Evolutionary conservation across 805 yeast species (phyloP).

Genomic region (Metschnikowia anglica): DNA sequence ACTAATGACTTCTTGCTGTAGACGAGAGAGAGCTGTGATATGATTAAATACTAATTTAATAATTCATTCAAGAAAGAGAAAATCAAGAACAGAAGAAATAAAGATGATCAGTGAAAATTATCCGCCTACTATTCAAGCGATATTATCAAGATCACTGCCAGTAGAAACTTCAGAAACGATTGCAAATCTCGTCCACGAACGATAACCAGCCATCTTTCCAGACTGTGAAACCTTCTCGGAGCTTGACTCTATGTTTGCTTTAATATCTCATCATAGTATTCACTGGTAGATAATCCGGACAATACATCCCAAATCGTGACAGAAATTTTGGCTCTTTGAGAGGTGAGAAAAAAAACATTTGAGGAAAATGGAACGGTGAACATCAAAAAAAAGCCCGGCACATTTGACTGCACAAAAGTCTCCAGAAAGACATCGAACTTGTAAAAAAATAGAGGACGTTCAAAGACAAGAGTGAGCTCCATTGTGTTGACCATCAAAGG

Average conservation of each 20-base stretch:
- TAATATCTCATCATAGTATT: conserved; percentile 64
- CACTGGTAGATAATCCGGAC: conserved; percentile 13
- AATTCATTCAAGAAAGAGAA: neutral
- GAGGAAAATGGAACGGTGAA: conserved; percentile 23
- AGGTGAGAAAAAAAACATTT: conserved; percentile 27
- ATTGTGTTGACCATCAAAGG: conserved; percentile 57
- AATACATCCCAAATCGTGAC: conserved; percentile 11
- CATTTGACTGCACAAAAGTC: conserved; percentile 60
- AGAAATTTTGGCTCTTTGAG: conserved; percentile 15
- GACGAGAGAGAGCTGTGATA: conserved; percentile 8
- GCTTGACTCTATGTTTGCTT: conserved; percentile 90
- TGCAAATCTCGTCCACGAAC: conserved; percentile 72
- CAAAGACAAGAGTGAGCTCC: conserved; percentile 84
- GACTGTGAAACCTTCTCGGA: conserved; percentile 60
- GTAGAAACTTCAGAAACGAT: conserved; percentile 30
- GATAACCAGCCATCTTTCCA: conserved; percentile 46
- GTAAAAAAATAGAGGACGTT: conserved; percentile 38
- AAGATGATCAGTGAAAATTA: too few relatives aligned
- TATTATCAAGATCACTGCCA: conserved; percentile 9
- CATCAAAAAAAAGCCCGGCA: conserved; percentile 48
- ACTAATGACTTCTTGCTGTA: conserved; percentile 2
- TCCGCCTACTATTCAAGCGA: conserved; percentile 11
- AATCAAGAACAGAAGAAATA: neutral
- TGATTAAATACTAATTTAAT: conserved; percentile 1
- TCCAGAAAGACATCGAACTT: conserved; percentile 29